Conservation (phyloP, 495 filamentous ascomycete species). For the Penicillium turbatum region DNA sequence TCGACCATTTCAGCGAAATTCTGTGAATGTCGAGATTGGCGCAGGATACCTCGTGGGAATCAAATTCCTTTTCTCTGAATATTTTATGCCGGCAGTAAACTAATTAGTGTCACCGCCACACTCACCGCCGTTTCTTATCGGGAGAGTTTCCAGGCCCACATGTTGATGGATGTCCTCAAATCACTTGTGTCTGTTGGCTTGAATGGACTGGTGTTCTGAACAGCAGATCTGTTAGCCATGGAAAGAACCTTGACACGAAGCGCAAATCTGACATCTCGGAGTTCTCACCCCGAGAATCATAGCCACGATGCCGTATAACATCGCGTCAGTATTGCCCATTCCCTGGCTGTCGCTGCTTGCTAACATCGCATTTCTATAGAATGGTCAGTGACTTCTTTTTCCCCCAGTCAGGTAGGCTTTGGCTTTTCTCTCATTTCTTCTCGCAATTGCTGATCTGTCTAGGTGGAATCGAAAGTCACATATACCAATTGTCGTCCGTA, state of each 20-base stretch:
- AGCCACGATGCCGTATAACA: slow-evolving; percentile 62
- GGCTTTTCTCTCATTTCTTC: neutral
- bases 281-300: slow-evolving; percentile 4
- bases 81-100: slow-evolving; percentile 6
- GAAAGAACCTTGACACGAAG: slow-evolving; percentile 5
- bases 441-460: slow-evolving; percentile 13
- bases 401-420: slow-evolving; percentile 70
- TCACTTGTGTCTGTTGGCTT: neutral
- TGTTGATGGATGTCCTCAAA: neutral
- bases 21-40: slow-evolving; percentile 1
- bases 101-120: slow-evolving; percentile 7
- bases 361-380: slow-evolving; percentile 28
- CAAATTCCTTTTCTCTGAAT: slow-evolving; percentile 18
- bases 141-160: neutral
- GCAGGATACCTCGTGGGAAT: slow-evolving; percentile 1
- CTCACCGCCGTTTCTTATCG: neutral
- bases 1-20: slow-evolving; percentile 26
- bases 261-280: slow-evolving; percentile 4
- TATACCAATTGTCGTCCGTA: slow-evolving; percentile 87
- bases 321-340: slow-evolving; percentile 52
- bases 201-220: slow-evolving; percentile 7
- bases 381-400: slow-evolving; percentile 99
- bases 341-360: neutral
- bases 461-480: slow-evolving; percentile 95
- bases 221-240: slow-evolving; percentile 17